phyloP scores from a whole-genome alignment of 495 filamentous ascomycete genomes.

The Annulohypoxylon bovei region DNA sequence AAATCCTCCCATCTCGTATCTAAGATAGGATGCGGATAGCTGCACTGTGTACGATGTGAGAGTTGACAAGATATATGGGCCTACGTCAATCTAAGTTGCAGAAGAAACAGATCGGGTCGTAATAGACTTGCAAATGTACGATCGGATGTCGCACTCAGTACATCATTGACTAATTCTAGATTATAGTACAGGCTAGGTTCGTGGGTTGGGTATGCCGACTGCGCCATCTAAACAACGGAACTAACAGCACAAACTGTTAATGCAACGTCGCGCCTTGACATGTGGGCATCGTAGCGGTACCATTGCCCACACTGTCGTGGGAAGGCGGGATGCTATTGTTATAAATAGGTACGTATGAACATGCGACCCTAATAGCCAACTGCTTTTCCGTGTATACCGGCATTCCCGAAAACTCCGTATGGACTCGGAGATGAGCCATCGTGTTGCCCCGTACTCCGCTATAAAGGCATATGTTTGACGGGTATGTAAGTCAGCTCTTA shows the following conservation, averaged over 20 bases:
- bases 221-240: conserved; percentile 1
- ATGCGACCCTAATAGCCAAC: conserved; percentile 7
- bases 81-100: not conserved
- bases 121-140: not conserved
- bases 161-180: not conserved
- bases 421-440: conserved; percentile 10
- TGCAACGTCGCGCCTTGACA: conserved; percentile 11
- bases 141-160: conserved; percentile 22
- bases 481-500: conserved; percentile 30
- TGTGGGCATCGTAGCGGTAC: not conserved
- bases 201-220: conserved; percentile 19
- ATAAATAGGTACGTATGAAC: not conserved
- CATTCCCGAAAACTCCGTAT: conserved; percentile 25
- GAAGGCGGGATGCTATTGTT: conserved; percentile 2
- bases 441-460: conserved; percentile 30
- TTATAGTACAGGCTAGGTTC: not conserved
- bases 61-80: not conserved
- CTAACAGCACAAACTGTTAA: not conserved
- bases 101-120: not conserved
- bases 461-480: conserved; percentile 4
- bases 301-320: not conserved
- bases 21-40: not conserved
- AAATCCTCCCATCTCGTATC: not conserved
- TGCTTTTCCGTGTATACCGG: conserved; percentile 9
- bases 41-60: not conserved